Conservation (phyloP, 1,284 basidiomycete species). For the Tilletia walkeri region DNA sequence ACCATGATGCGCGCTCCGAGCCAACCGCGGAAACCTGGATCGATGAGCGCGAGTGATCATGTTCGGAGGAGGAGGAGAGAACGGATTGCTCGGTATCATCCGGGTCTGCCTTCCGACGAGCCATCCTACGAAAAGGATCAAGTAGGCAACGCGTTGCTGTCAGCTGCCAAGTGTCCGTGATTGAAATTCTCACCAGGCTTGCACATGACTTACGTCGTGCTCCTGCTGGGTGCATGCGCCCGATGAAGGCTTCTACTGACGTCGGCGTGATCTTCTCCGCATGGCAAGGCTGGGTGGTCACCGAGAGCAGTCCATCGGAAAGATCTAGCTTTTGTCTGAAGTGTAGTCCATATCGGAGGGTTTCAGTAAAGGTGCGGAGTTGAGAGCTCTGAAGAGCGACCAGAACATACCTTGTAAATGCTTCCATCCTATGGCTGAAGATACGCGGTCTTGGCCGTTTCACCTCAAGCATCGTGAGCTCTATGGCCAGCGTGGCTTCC, state of each 20-base stretch:
- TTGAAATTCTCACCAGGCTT: no score
- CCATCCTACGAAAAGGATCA: constrained; percentile 61
- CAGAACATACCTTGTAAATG: constrained; percentile 69
- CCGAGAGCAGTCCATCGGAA: constrained; percentile 69
- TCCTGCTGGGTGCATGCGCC: constrained; percentile 44
- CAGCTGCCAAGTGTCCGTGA: no score
- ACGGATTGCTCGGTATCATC: constrained; percentile 94
- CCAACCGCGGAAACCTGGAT: no score
- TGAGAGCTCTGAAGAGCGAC: constrained; percentile 62
- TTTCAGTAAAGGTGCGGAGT: no score
- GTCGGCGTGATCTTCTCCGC: constrained; percentile 84
- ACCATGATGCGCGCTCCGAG: no score
- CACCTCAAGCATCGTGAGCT: constrained; percentile 86
- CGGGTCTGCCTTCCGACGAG: constrained; percentile 91
- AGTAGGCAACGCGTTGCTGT: no score
- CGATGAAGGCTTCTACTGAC: constrained; percentile 49
- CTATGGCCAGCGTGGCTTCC: constrained; percentile 85
- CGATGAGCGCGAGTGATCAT: no score
- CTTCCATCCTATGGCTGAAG: constrained; percentile 78
- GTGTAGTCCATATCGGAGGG: neutral
- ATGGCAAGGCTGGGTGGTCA: constrained; percentile 86
- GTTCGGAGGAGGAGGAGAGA: constrained; percentile 54
- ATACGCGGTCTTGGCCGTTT: constrained; percentile 78
- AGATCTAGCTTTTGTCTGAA: constrained; percentile 41
- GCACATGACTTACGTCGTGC: constrained; percentile 35